Conservation (phyloP, 1,284 basidiomycete genomes). For the Cryptococcus sp. region DNA sequence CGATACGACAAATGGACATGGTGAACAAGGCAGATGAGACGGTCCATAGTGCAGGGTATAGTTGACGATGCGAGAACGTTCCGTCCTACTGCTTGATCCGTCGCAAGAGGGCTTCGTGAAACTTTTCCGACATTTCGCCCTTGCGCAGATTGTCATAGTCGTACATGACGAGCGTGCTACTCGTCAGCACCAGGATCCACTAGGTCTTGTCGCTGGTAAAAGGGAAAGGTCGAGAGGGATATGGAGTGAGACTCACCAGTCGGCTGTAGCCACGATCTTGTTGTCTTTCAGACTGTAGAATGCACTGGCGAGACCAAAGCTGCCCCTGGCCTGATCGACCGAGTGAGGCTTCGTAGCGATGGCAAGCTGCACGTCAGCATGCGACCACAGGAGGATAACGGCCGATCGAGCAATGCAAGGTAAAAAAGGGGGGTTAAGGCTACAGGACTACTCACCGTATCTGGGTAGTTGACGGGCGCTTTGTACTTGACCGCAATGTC, state of each 20-base stretch:
- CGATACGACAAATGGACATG: no score
- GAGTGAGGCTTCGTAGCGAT: constrained; percentile 30
- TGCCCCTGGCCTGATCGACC: constrained; percentile 29
- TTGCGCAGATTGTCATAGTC: constrained; percentile 38
- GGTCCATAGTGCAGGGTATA: no score
- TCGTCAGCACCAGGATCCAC: not conserved
- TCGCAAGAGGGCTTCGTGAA: constrained; percentile 22
- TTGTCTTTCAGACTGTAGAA: constrained; percentile 38
- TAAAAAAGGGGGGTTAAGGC: not conserved
- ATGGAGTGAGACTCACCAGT: constrained; percentile 19
- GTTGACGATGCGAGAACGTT: no score
- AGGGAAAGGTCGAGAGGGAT: no score
- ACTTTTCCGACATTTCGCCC: constrained; percentile 33
- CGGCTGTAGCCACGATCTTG: constrained; percentile 32
- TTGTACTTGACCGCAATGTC: constrained; percentile 31
- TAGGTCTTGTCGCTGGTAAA: not conserved
- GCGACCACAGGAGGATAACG: no score
- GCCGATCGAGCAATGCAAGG: not conserved
- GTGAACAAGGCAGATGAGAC: no score
- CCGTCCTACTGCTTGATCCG: constrained; percentile 8
- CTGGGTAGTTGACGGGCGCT: constrained; percentile 42
- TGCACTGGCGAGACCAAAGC: constrained; percentile 30
- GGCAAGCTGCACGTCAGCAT: constrained; percentile 26
- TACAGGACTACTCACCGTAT: constrained; percentile 26
- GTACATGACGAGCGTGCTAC: constrained; percentile 41